Conservation (phyloP, 805 yeast genomes). For the Cyberlindnera suaveolens region DNA sequence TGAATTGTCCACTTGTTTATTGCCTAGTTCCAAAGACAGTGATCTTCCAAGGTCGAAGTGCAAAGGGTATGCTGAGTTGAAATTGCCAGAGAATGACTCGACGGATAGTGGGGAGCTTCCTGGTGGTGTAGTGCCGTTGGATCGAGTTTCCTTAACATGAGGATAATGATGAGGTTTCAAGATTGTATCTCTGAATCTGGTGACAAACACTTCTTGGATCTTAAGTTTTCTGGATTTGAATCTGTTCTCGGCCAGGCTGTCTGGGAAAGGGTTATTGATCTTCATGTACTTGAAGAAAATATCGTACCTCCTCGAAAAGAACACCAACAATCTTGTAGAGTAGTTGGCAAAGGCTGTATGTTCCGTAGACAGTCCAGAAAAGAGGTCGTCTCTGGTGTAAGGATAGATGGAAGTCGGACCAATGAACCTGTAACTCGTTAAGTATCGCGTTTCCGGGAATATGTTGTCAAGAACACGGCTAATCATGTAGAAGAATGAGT, state of each 20-base stretch:
- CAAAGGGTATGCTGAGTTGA: constrained; percentile 11
- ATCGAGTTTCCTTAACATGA: constrained; percentile 2
- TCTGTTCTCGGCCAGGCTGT: constrained; percentile 11
- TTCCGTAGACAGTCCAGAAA: constrained; percentile 5
- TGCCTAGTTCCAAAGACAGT: too few relatives aligned
- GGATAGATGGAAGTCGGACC: constrained; percentile 22
- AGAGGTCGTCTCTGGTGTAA: constrained; percentile 7
- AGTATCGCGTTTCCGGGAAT: constrained; percentile 20
- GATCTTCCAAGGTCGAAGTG: constrained; percentile 3
- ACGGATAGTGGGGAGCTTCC: constrained; percentile 1
- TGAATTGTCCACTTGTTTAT: too few relatives aligned
- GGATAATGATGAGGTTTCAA: constrained; percentile 19
- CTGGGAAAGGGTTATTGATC: constrained; percentile 17
- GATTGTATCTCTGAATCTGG: constrained; percentile 8
- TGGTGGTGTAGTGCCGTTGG: not conserved
- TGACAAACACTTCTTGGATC: constrained; percentile 13
- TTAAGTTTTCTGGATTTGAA: constrained; percentile 16
- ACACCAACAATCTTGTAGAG: constrained; percentile 14
- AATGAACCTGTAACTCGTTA: constrained; percentile 17
- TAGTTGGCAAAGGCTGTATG: constrained; percentile 10
- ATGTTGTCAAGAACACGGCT: constrained; percentile 18
- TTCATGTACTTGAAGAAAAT: constrained; percentile 19
- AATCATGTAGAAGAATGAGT: constrained; percentile 10
- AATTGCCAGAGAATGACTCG: constrained; percentile 9
- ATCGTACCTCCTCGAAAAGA: constrained; percentile 19